These are phyloP conservation scores for Marsdenia floribunda DNA, from an alignment of 257 asterid species.

Conservation along the genomic window DNA sequence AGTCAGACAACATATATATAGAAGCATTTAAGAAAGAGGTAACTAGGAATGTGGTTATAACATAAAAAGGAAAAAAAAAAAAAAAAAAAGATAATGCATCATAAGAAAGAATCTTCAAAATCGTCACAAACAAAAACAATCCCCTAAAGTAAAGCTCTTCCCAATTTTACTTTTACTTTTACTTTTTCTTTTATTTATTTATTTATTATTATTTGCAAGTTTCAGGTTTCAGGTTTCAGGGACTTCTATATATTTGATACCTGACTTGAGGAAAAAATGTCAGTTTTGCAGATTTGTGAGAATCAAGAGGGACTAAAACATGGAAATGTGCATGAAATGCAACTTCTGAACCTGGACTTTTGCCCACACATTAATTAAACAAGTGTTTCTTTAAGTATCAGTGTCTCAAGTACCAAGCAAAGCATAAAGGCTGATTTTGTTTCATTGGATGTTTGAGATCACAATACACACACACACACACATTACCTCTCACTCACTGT, in stretches of 20 bases:
- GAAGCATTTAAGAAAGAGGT: neutral
- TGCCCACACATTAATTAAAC: neutral
- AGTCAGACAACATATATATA: neutral
- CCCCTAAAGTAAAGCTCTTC: neutral
- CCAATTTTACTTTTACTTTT: conserved; percentile 1
- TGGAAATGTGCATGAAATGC: neutral
- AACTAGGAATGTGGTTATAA: neutral
- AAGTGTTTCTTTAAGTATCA: neutral
- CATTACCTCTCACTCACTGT: neutral
- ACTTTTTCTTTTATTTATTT: neutral
- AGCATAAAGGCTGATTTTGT: conserved; percentile 22
- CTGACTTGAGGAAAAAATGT: neutral
- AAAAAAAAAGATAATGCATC: neutral
- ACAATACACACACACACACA: neutral
- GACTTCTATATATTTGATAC: neutral
- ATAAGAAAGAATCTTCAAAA: neutral
- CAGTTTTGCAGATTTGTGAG: neutral
- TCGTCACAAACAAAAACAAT: neutral
- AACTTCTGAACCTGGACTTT: neutral
- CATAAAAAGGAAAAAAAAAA: neutral
- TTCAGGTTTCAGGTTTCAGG: neutral
- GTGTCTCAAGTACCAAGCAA: conserved; percentile 16
- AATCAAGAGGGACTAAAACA: neutral
- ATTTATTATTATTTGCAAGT: neutral
- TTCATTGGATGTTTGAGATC: neutral